Percentiles rank a stretch among this genome's conserved stretches.
phyloP scores from a whole-genome alignment of 768 basidiomycete genomes.

The Cantharellus anzutake region DNA sequence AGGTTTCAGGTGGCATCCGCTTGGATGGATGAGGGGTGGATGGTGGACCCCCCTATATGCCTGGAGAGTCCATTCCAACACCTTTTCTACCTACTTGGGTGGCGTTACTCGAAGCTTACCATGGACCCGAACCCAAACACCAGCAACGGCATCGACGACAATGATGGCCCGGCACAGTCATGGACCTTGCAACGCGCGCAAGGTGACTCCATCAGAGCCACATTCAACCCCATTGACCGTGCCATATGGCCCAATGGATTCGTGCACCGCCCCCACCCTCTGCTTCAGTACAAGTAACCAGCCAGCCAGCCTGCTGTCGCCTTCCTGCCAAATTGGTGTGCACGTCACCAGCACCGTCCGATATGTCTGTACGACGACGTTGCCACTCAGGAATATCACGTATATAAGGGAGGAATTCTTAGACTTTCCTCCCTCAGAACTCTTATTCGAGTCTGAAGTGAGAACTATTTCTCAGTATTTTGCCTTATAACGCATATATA shows the following conservation, averaged over 20 bases:
- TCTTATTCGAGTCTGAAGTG: no score
- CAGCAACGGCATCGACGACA: not conserved
- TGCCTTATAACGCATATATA: no score
- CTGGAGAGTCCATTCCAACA: not conserved
- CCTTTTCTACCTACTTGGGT: not conserved
- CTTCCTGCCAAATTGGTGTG: no score
- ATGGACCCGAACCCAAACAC: not conserved
- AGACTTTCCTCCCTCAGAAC: no score
- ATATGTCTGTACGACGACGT: no score
- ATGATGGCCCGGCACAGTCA: not conserved
- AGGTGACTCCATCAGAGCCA: not conserved
- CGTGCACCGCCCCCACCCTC: not conserved
- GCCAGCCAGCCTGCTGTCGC: not conserved
- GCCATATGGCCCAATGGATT: not conserved
- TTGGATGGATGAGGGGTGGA: not conserved
- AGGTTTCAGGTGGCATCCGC: not conserved
- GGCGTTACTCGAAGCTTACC: not conserved
- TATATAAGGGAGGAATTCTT: no score
- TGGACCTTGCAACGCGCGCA: not conserved
- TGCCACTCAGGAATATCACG: no score
- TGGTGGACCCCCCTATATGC: not conserved
- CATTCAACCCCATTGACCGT: not conserved
- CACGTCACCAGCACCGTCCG: no score
- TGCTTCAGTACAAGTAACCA: not conserved
- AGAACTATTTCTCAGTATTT: no score